Evolutionary conservation across 305 asterid genomes (phyloP), one percentile per base, ranked within the genome.

Genomic region (Plantago coronopus): DNA sequence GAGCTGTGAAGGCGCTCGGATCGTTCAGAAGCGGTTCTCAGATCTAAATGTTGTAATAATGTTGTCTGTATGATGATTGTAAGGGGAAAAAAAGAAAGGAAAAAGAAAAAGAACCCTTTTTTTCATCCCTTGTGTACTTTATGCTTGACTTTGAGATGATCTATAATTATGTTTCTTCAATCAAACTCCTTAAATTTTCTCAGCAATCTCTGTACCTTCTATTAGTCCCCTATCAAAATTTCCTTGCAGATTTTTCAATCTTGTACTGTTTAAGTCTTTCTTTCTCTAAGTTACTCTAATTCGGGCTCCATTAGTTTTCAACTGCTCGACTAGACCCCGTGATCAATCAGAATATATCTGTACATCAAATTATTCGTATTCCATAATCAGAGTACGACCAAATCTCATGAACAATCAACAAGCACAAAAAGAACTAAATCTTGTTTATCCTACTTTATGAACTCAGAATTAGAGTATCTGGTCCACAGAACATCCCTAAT

Each of bases 1-100:
- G 83, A 66, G 95, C 85, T 27, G 82, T 48, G 40, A 81, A 86
- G 63, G 95, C 91, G 40, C 74, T 83, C 66, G 77, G 81, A 46
- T 86, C 95, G 23, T 81, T 83, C 84, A 78, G 81, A 62, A 81
- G 88, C 76, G 71, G 66, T 70, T 34, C 81, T 57, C 79, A 66
- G 25, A 37, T 53, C 15, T 61, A 31, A 47, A 17, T 34, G 40
- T 7, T 34, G 40, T 34, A 34, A 9, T 7, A 34, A 34, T 17
- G 18, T 18, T 17, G 72, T 62, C 48, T 74, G 62, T 53, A 23
- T 34, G 12, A 34, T 34, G 40, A 23, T 60, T 54, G 54, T 59
- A 49, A 62, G 59, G 38, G 22, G 34, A 51, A 58, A 29, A 42
- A 22, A 57, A 21, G 42, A 59, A 43, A 46, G 18, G 21, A 19